phyloP scores from a whole-genome alignment of 257 asterid genomes.

The Cinchona pubescens region DNA sequence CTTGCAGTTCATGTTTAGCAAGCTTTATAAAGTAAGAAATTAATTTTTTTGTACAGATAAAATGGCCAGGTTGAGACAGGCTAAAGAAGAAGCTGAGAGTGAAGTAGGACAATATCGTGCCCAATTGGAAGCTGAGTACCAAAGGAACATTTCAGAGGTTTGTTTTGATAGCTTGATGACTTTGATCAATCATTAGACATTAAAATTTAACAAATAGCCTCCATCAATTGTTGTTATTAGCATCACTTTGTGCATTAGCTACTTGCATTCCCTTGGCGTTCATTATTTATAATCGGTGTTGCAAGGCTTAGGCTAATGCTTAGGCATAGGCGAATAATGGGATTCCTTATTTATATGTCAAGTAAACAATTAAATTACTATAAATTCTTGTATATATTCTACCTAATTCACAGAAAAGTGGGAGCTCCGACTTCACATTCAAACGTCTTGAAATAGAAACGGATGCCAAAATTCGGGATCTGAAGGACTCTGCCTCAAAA shows the following conservation, averaged over 20 bases:
- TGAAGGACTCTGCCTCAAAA: conserved; percentile 49
- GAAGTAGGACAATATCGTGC: conserved; percentile 57
- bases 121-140: conserved; percentile 71
- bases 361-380: neutral
- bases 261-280: neutral
- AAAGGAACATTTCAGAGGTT: conserved; percentile 63
- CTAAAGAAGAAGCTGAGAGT: conserved; percentile 75
- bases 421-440: conserved; percentile 57
- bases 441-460: conserved; percentile 75
- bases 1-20: neutral
- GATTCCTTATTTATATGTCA: neutral
- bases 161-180: neutral
- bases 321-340: too few relatives aligned
- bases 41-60: conserved; percentile 41
- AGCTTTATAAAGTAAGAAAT: neutral
- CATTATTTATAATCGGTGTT: neutral
- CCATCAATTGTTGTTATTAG: neutral
- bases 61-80: conserved; percentile 67
- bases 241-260: neutral
- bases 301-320: neutral
- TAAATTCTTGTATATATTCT: neutral
- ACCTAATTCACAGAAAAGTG: conserved; percentile 42
- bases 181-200: neutral
- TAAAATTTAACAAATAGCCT: neutral
- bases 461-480: conserved; percentile 40